Percentiles rank a stretch among this genome's conserved stretches.
phyloP scores from a whole-genome alignment of 2,329 filamentous ascomycete species.

The Aspergillus chevalieri region DNA sequence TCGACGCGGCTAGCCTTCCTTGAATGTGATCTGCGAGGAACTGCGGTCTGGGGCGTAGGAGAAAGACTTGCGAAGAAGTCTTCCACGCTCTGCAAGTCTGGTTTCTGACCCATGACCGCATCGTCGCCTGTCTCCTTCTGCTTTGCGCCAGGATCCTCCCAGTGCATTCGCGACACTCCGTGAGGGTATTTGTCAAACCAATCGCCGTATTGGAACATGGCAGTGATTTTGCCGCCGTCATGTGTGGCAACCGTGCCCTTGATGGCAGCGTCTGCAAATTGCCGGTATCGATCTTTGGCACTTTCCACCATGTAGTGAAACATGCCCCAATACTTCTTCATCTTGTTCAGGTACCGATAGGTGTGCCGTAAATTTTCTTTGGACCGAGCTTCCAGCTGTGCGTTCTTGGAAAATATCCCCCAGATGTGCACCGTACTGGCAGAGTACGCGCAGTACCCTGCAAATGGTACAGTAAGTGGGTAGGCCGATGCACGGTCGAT shows the following conservation, averaged over 20 bases:
- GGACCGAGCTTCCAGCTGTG: constrained; percentile 65
- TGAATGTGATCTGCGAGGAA: constrained; percentile 38
- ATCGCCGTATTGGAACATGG: constrained; percentile 90
- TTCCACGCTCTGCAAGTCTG: constrained; percentile 86
- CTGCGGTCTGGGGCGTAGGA: constrained; percentile 47
- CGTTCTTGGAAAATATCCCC: constrained; percentile 81
- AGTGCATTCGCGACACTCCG: constrained; percentile 78
- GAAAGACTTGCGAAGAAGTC: constrained; percentile 84
- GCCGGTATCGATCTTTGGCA: constrained; percentile 78
- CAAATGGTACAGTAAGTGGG: constrained; percentile 81
- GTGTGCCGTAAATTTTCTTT: constrained; percentile 83
- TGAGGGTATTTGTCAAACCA: constrained; percentile 96
- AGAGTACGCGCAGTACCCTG: constrained; percentile 89
- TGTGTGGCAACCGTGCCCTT: constrained; percentile 50
- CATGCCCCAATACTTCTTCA: constrained; percentile 98
- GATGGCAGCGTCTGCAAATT: constrained; percentile 73
- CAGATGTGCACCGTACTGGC: constrained; percentile 93
- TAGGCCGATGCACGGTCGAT: constrained; percentile 74
- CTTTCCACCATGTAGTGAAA: constrained; percentile 96
- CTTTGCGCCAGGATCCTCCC: constrained; percentile 65
- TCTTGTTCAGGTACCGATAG: constrained; percentile 82
- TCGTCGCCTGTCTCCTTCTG: constrained; percentile 77
- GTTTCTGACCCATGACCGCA: constrained; percentile 79
- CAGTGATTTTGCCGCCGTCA: constrained; percentile 41
- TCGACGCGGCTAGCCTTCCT: constrained; percentile 24